Evolutionary conservation across 305 asterid genomes (phyloP).

Genomic region (Nicotiana rustica): DNA sequence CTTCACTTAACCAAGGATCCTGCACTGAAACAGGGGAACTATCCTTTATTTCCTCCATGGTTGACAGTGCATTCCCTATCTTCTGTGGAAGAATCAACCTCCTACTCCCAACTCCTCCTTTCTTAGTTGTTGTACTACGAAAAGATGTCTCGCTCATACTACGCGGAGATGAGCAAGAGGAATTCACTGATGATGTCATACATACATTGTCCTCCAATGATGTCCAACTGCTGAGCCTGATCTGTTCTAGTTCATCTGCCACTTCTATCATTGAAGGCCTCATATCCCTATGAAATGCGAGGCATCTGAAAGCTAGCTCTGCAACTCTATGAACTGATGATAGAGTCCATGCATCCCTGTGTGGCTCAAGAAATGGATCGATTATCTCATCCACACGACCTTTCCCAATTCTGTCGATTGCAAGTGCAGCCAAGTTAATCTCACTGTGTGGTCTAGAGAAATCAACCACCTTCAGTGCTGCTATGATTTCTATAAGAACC

Average conservation of each 20-base stretch:
- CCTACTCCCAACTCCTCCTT: slow-evolving; percentile 60
- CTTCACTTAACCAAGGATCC: slow-evolving; percentile 82
- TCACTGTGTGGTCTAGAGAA: slow-evolving; percentile 83
- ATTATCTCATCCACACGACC: slow-evolving; percentile 86
- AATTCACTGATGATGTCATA: slow-evolving; percentile 72
- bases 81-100: slow-evolving; percentile 56
- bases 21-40: slow-evolving; percentile 84
- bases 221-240: slow-evolving; percentile 82
- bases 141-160: slow-evolving; percentile 77
- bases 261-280: slow-evolving; percentile 97
- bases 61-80: slow-evolving; percentile 39
- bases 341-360: slow-evolving; percentile 95
- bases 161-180: slow-evolving; percentile 81
- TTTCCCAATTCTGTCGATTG: slow-evolving; percentile 82
- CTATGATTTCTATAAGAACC: slow-evolving; percentile 86
- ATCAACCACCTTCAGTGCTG: slow-evolving; percentile 88
- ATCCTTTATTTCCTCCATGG: slow-evolving; percentile 55
- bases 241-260: slow-evolving; percentile 90
- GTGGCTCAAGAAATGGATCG: slow-evolving; percentile 83
- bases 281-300: slow-evolving; percentile 90
- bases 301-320: slow-evolving; percentile 94
- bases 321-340: slow-evolving; percentile 86
- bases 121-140: slow-evolving; percentile 49
- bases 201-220: slow-evolving; percentile 67
- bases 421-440: slow-evolving; percentile 88